Base-by-base conservation (phyloP, 2,329 filamentous ascomycete genomes). In the Curvularia sp. region DNA sequence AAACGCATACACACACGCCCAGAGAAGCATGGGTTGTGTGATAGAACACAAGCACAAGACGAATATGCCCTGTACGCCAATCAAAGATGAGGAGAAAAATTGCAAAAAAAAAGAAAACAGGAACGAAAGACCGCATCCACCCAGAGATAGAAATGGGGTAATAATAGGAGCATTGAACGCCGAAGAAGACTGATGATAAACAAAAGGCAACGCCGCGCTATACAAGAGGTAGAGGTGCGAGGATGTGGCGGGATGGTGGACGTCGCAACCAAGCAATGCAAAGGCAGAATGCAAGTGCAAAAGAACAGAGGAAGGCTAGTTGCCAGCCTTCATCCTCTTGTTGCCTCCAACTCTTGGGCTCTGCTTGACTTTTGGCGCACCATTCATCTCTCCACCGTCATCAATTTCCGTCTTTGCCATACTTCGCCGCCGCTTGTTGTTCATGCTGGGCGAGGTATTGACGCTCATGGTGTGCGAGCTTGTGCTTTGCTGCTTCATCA, bases 361-460 rank as follows among this genome's bases (percentile, higher is more conserved):
- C 48, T 76, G 77, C 68, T 87, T 87, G 49, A 85, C 78, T 57
- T 85, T 82, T 25, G 71, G 46, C 13, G 63, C 72, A n/a, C 73
- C 76, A 53, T 76, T 77, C 42, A 73, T 70, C 15, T 75, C 75
- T 21, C 73, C 76, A 8, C 74, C 78, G 43, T 85, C 85, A 46
- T 87, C 85, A 38, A 76, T 80, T 66, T 87, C 86, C 52, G 82
- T 76, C 72, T 88, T 88, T 55, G 87, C 84, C 13, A 82, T 82
- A 73, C 86, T 88, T 59, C 86, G 79, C 59, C 86, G 82, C 57
- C 84, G 79, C 74, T 89, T 89, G 67, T 82, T 82, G 65, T 78
- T 82, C 42, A 86, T 81, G 65, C 85, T 87, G 2, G 86, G 86
- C 64, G 86, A 88, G 5, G 86, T 87, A 64, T 86, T 88, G 30